A percentile compares a stretch with the other conserved stretches of the same genome.
Conservation (phyloP, 768 basidiomycete species). For the Trametes gibbosa region DNA sequence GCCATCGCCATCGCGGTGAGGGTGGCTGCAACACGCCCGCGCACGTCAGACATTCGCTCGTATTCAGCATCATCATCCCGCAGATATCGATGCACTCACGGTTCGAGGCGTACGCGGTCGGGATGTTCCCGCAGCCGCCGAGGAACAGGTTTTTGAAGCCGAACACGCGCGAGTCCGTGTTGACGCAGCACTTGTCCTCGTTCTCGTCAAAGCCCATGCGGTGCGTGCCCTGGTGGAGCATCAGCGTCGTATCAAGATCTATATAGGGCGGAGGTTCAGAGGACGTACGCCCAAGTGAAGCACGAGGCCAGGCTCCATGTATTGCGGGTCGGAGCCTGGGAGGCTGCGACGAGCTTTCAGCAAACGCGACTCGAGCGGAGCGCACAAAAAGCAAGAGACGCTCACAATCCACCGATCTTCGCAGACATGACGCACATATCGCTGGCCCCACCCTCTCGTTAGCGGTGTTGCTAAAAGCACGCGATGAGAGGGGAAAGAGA, state of each 20-base stretch:
- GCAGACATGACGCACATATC: constrained; percentile 32
- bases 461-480: neutral
- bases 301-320: constrained; percentile 29
- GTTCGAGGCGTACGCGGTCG: constrained; percentile 1
- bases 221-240: neutral
- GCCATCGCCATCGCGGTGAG: constrained; percentile 1
- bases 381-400: neutral
- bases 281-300: constrained; percentile 20
- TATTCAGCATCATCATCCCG: neutral
- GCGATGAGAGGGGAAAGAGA: neutral
- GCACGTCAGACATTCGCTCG: neutral
- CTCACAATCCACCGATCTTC: constrained; percentile 29
- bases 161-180: constrained; percentile 25
- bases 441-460: neutral
- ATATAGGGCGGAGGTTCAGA: neutral
- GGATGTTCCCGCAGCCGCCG: constrained; percentile 23
- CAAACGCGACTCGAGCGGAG: neutral
- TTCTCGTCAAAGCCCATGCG: constrained; percentile 17
- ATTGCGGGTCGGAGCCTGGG: constrained; percentile 34
- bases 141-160: constrained; percentile 32
- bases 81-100: neutral
- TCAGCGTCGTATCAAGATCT: neutral
- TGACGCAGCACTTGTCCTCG: constrained; percentile 23
- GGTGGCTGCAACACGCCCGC: neutral
- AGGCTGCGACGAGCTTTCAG: constrained; percentile 12